Base-by-base conservation (phyloP, 306 rosid genomes). In the Arachis stenosperma region DNA sequence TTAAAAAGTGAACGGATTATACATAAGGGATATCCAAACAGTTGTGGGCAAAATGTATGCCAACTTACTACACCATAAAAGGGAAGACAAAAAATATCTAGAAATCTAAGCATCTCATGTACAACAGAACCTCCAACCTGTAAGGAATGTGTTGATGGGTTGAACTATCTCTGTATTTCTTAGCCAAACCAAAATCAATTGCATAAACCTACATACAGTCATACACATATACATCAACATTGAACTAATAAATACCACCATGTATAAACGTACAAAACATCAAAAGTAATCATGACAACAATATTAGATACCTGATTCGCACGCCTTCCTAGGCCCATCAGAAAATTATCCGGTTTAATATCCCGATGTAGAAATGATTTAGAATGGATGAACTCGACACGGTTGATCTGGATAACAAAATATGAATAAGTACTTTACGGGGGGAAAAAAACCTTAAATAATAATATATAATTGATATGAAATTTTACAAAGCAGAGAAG, bases 241-340 rank as follows among this genome's bases (percentile, higher is more conserved):
- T 33, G 37, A 33, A 33, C 4, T 33, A 33, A 33, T 50, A 46
- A 74, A 9, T 65, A 73, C 73, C 75, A 50, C 53, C 67, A 70
- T 12, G 53, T 43, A 53, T 9, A 56, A 14, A 44, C 72, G 61
- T 61, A 60, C 30, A 58, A 51, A 40, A 47, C 13, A 52, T 64
- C 14, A 65, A n/a, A 59, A 52, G 33, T 51, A n/a, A 2, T 57
- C 29, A 44, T 58, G 62, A 36, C 51, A 78, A 82, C 47, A 75
- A 70, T 74, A 75, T 53, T 6, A 62, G 22, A 12, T 27, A 93
- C 98, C 96, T 90, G 97, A 78, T 93, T 93, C 4, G 98, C 97
- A 73, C 98, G 97, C 86, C 97, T 86, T 78, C 98, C 98, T 65
- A 93, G 84, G 63, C 98, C 98, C 98, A 93, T 93, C 55, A 93